These are phyloP conservation scores for Butyriboletus loyo DNA, from an alignment of 768 basidiomycete genomes.

Conservation along the genomic window DNA sequence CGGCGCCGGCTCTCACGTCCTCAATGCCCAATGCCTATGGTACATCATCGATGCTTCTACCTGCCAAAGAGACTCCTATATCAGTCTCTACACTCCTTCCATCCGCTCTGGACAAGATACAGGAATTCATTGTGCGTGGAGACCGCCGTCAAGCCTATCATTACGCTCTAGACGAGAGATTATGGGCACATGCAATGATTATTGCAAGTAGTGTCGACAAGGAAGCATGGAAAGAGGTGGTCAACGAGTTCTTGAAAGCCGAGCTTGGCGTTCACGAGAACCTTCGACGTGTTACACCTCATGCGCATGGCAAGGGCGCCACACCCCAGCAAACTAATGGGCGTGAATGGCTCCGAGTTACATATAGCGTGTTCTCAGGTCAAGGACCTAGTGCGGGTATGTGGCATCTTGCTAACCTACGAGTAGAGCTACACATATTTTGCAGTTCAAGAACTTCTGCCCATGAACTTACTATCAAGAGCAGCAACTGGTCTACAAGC, in stretches of 20 bases:
- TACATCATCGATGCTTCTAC: slow-evolving; percentile 11
- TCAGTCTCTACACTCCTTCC: slow-evolving; percentile 57
- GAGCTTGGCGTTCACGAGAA: slow-evolving; percentile 57
- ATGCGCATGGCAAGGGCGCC: slow-evolving; percentile 19
- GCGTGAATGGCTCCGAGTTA: slow-evolving; percentile 71
- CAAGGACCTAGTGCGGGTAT: slow-evolving; percentile 75
- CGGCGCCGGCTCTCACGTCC: slow-evolving; percentile 33
- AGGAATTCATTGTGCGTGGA: slow-evolving; percentile 76
- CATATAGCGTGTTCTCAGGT: slow-evolving; percentile 82
- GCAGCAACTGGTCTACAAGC: slow-evolving; percentile 38
- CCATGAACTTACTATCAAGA: slow-evolving; percentile 51
- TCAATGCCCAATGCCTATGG: slow-evolving; percentile 20
- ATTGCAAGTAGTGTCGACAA: slow-evolving; percentile 92
- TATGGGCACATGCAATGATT: slow-evolving; percentile 96
- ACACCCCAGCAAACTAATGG: slow-evolving; percentile 40
- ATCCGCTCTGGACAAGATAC: slow-evolving; percentile 71
- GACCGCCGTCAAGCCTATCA: slow-evolving; percentile 84
- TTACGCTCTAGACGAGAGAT: slow-evolving; percentile 80
- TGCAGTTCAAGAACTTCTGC: slow-evolving; percentile 72
- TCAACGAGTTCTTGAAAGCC: slow-evolving; percentile 75
- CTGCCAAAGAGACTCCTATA: slow-evolving; percentile 49
- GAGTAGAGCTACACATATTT: slow-evolving; percentile 3
- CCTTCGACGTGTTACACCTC: slow-evolving; percentile 7
- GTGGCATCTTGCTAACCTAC: slow-evolving; percentile 4
- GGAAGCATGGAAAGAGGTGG: slow-evolving; percentile 90